Evolutionary conservation across 768 basidiomycete genomes (phyloP).

Genomic region (Hemileccinum rubropunctum): DNA sequence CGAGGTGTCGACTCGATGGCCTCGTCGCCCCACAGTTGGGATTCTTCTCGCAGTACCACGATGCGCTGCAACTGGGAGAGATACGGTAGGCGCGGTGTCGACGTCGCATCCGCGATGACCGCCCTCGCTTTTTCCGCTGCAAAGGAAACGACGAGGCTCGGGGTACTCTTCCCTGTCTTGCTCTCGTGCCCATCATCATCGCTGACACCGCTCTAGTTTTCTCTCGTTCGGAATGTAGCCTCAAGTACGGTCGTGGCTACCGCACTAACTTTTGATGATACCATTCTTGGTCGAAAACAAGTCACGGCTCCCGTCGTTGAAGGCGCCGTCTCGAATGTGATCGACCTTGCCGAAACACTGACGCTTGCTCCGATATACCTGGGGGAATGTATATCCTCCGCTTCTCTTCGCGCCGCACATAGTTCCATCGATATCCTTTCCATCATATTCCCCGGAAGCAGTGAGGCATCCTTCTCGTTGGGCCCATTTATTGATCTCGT

Average conservation of each 20-base stretch:
- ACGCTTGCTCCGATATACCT: conserved; percentile 74
- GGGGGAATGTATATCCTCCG: conserved; percentile 73
- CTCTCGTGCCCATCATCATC: conserved; percentile 1
- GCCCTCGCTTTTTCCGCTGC: conserved; percentile 66
- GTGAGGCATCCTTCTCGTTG: conserved; percentile 79
- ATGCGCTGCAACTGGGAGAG: conserved; percentile 40
- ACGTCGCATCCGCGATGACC: conserved; percentile 61
- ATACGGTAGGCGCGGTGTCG: conserved; percentile 55
- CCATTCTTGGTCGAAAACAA: conserved; percentile 60
- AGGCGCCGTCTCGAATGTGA: conserved; percentile 55
- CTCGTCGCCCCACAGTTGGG: conserved; percentile 12
- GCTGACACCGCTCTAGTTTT: conserved; percentile 50
- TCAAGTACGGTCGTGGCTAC: conserved; percentile 57
- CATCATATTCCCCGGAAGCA: conserved; percentile 68
- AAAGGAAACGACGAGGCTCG: conserved; percentile 65
- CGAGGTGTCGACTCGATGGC: conserved; percentile 18
- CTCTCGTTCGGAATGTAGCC: conserved; percentile 60
- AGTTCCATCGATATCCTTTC: conserved; percentile 73
- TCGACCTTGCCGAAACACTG: conserved; percentile 67
- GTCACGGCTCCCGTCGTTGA: conserved; percentile 58
- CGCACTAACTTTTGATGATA: conserved; percentile 58
- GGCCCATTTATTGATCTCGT: conserved; percentile 78
- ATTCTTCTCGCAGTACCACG: background rate
- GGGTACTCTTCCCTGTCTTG: conserved; percentile 44
- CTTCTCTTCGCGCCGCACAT: conserved; percentile 70